Base-by-base conservation (phyloP, 2,329 filamentous ascomycete genomes). In the Colletotrichum caudatum region DNA sequence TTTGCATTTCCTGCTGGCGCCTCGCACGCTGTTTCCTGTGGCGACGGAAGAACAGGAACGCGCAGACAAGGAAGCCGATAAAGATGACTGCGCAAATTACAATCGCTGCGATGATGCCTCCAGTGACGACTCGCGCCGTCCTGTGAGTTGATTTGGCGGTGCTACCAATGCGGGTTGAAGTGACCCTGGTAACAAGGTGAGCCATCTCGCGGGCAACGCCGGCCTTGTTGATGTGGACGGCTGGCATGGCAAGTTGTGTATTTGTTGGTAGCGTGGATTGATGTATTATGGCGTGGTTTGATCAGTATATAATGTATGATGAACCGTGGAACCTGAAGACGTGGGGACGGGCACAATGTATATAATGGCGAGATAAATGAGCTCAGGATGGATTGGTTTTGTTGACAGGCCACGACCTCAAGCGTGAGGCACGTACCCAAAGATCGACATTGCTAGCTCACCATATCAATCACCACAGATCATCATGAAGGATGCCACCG, bases 81-180 rank as follows among this genome's bases (percentile, higher is more conserved):
- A 53, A 57, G 11, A 60, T 33, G 14, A 71, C n/a, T 11, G 4
- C 35, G 0, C 35, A 59, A 23, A 71, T 54, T 2, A 71, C 69
- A 2, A 71, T 71, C 1, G 65, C 69, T 16, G 69, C 69, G 54
- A 71, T 71, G 29, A 69, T 64, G 39, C 69, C 69, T 16, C 65
- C 69, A 11, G 59, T 11, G 20, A 69, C 23, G 3, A 35, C 59
- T 3, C 69, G 46, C 33, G 29, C 53, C 44, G 46, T 46, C 20
- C 11, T 46, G 20, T 11, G 18, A n/a, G 8, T n/a, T n/a, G 41
- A 23, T 1, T 46, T 46, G 6, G 6, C 29, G 37, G 56, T 6
- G 5, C 44, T 57, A 5, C 26, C 50, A n/a, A 51, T 4, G 16
- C 54, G 26, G 29, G 41, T 39, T 3, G 51, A 16, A 14, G 51